Percentiles rank a stretch among this genome's conserved stretches.
Conservation (phyloP, 2,329 filamentous ascomycete species). For the Colletotrichum truncatum region DNA sequence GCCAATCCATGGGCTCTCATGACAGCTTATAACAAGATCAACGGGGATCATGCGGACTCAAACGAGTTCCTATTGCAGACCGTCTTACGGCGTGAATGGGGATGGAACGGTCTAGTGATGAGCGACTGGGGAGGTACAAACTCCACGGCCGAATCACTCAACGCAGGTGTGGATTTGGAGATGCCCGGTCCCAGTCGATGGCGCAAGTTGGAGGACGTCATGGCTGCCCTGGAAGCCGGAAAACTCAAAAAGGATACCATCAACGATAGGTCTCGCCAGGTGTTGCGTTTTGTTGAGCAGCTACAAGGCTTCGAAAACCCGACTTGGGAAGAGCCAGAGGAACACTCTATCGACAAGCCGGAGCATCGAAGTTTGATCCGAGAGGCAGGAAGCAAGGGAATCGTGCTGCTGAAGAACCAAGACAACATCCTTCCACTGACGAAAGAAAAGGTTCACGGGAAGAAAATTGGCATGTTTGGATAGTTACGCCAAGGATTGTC, state of each 20-base stretch:
- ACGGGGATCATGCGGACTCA: conserved; percentile 35
- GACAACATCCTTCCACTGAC: too few species aligned
- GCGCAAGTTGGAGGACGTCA: neutral
- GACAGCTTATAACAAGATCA: conserved; percentile 49
- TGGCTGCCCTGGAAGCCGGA: neutral
- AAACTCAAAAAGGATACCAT: neutral
- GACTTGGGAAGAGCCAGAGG: too few species aligned
- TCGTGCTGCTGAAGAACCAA: too few species aligned
- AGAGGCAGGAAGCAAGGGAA: too few species aligned
- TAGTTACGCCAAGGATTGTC: too few species aligned
- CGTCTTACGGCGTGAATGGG: conserved; percentile 55
- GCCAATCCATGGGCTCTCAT: conserved; percentile 45
- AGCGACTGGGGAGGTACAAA: conserved; percentile 46
- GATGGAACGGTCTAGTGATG: conserved; percentile 48
- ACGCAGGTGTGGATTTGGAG: neutral
- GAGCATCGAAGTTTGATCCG: too few species aligned
- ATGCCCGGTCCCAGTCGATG: neutral
- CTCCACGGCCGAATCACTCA: neutral
- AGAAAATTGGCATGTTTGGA: too few species aligned
- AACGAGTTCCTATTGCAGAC: conserved; percentile 32
- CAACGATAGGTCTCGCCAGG: too few species aligned
- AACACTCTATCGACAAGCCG: too few species aligned
- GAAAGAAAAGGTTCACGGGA: too few species aligned
- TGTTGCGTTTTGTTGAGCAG: too few species aligned
- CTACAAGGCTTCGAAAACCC: too few species aligned